Conservation (phyloP, 805 yeast genomes). For the Blastobotrys mokoenaii region DNA sequence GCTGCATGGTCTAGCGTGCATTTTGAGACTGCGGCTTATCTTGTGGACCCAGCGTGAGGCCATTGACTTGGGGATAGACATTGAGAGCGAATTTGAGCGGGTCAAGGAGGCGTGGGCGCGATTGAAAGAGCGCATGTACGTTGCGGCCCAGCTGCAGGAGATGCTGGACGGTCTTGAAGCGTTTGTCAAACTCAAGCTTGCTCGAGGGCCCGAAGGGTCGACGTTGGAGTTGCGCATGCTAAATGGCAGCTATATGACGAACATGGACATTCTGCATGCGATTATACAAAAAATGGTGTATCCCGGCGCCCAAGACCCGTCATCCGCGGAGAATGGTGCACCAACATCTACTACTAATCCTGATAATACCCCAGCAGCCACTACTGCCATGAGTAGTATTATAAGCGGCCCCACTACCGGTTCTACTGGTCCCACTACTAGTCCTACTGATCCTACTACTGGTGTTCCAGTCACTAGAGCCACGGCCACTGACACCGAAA, state of each 20-base stretch:
- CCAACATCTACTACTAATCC: too few relatives aligned
- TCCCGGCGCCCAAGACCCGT: too few relatives aligned
- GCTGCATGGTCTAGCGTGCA: slow-evolving; percentile 13
- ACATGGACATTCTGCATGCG: neutral
- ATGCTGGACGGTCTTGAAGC: slow-evolving; percentile 1
- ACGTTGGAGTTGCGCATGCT: too few relatives aligned
- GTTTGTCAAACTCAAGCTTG: slow-evolving; percentile 1
- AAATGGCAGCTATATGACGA: neutral
- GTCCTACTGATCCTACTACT: too few relatives aligned
- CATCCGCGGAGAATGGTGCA: too few relatives aligned
- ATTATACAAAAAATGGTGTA: too few relatives aligned
- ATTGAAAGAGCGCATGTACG: slow-evolving; percentile 29
- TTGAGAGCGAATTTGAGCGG: slow-evolving; percentile 18
- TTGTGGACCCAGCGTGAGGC: slow-evolving; percentile 14
- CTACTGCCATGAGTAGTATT: too few relatives aligned
- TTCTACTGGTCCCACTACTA: too few relatives aligned
- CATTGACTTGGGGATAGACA: slow-evolving; percentile 21
- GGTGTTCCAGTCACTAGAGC: too few relatives aligned
- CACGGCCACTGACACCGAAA: too few relatives aligned
- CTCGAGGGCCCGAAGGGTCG: neutral
- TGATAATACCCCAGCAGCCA: too few relatives aligned
- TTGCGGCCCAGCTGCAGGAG: slow-evolving; percentile 40
- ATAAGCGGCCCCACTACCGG: too few relatives aligned
- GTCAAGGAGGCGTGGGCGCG: slow-evolving; percentile 23
- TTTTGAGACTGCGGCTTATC: slow-evolving; percentile 11